Conservation (phyloP, 495 filamentous ascomycete genomes). For the Tuber umbilicatum region DNA sequence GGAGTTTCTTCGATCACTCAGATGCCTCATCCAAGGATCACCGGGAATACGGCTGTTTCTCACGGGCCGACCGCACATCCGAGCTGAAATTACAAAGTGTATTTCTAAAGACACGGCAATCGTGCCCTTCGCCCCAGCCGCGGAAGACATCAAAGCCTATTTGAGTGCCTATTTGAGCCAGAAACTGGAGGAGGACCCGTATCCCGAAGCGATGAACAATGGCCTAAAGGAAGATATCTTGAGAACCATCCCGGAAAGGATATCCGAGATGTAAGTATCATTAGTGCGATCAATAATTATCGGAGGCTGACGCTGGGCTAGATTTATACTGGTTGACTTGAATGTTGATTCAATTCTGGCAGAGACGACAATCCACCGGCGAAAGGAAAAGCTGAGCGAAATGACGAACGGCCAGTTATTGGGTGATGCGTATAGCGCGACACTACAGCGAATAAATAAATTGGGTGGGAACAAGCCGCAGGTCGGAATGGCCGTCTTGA, state of each 20-base stretch:
- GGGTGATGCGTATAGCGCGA: neutral
- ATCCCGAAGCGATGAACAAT: neutral
- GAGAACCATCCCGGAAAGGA: neutral
- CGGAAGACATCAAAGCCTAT: neutral
- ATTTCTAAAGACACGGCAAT: neutral
- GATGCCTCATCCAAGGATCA: neutral
- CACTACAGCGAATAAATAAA: neutral
- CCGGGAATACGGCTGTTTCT: neutral
- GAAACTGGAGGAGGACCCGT: neutral
- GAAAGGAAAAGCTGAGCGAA: neutral
- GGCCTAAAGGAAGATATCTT: neutral
- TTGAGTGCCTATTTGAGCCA: neutral
- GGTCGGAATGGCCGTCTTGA: neutral
- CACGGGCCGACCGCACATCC: neutral
- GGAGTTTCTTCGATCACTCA: neutral
- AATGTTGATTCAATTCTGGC: neutral
- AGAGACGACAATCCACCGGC: neutral
- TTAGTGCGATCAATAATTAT: neutral
- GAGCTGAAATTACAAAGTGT: neutral
- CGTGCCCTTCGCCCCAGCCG: neutral
- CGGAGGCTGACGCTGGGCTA: neutral
- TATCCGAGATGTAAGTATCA: neutral
- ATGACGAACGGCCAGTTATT: neutral
- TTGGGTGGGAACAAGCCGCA: neutral
- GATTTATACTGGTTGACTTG: neutral